These are phyloP conservation scores for Speleostelium caveatum DNA, from an alignment of 78 protist genomes.

Conservation along the genomic window DNA sequence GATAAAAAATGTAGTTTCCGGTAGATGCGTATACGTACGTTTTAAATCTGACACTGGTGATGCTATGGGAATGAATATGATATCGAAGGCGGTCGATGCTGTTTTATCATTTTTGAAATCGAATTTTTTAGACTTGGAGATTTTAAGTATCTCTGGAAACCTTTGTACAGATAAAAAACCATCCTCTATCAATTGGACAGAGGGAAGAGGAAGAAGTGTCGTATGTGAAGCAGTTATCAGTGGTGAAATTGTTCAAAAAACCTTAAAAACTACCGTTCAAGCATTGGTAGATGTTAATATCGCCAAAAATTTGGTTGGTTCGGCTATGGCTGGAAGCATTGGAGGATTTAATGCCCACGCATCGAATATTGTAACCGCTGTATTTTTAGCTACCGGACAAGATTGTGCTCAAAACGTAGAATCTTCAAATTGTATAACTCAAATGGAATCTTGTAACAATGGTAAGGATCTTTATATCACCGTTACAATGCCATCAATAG, in stretches of 20 bases:
- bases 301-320: slow-evolving; percentile 95
- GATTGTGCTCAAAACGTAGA: slow-evolving; percentile 98
- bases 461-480: slow-evolving; percentile 82
- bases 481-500: slow-evolving; percentile 96
- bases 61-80: slow-evolving; percentile 99
- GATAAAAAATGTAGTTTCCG: slow-evolving; percentile 52
- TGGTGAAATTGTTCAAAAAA: slow-evolving; percentile 78
- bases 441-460: slow-evolving; percentile 88
- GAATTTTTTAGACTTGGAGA: slow-evolving; percentile 69
- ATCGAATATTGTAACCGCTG: slow-evolving; percentile 96
- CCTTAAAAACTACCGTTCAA: slow-evolving; percentile 90
- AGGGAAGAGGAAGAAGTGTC: slow-evolving; percentile 97
- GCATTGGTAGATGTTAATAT: slow-evolving; percentile 87
- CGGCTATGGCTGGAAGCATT: slow-evolving; percentile 96
- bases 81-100: slow-evolving; percentile 87
- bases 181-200: slow-evolving; percentile 93
- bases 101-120: slow-evolving; percentile 47
- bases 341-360: slow-evolving; percentile 99
- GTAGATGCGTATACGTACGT: slow-evolving; percentile 87
- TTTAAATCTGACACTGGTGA: slow-evolving; percentile 93
- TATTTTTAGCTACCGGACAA: slow-evolving; percentile 97
- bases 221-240: slow-evolving; percentile 92
- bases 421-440: slow-evolving; percentile 94
- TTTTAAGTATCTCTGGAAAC: slow-evolving; percentile 89
- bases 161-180: slow-evolving; percentile 95